A percentile compares a stretch with the other conserved stretches of the same genome.
Conservation (phyloP, 495 filamentous ascomycete genomes). For the Penicillium daleae region DNA sequence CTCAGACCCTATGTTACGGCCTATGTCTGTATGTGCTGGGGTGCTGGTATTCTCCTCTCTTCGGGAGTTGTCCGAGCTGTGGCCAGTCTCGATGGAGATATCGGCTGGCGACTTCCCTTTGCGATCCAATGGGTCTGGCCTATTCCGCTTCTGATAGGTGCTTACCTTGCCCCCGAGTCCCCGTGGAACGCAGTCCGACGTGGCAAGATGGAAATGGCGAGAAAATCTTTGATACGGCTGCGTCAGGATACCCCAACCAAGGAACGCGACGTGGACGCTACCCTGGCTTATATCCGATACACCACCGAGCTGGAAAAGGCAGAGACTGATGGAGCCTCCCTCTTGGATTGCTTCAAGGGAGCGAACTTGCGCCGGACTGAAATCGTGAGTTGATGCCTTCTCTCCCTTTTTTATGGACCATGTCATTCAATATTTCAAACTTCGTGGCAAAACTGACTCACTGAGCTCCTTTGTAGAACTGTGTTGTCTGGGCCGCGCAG, state of each 20-base stretch:
- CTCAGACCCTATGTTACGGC: slow-evolving; percentile 48
- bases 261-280: slow-evolving; percentile 54
- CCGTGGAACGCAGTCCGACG: slow-evolving; percentile 49
- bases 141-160: slow-evolving; percentile 44
- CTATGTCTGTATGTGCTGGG: slow-evolving; percentile 52
- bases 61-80: slow-evolving; percentile 51
- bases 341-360: slow-evolving; percentile 44
- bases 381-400: slow-evolving; percentile 43
- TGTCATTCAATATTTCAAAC: not conserved
- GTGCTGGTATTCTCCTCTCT: slow-evolving; percentile 53
- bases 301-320: slow-evolving; percentile 42
- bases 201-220: slow-evolving; percentile 49
- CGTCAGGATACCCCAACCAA: slow-evolving; percentile 34
- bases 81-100: slow-evolving; percentile 32
- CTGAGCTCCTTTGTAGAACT: slow-evolving; percentile 41
- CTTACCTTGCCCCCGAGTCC: slow-evolving; percentile 48
- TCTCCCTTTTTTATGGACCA: slow-evolving; percentile 56
- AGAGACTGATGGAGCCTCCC: slow-evolving; percentile 33
- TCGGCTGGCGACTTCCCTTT: slow-evolving; percentile 59
- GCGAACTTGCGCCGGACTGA: slow-evolving; percentile 46
- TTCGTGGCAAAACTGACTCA: not conserved
- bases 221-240: slow-evolving; percentile 41
- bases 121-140: slow-evolving; percentile 61
- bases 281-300: slow-evolving; percentile 49
- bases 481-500: slow-evolving; percentile 35